A percentile compares a stretch with the other conserved stretches of the same genome.
Evolutionary conservation across 2,329 filamentous ascomycete genomes (phyloP).

Genomic region (Exophiala spinifera): DNA sequence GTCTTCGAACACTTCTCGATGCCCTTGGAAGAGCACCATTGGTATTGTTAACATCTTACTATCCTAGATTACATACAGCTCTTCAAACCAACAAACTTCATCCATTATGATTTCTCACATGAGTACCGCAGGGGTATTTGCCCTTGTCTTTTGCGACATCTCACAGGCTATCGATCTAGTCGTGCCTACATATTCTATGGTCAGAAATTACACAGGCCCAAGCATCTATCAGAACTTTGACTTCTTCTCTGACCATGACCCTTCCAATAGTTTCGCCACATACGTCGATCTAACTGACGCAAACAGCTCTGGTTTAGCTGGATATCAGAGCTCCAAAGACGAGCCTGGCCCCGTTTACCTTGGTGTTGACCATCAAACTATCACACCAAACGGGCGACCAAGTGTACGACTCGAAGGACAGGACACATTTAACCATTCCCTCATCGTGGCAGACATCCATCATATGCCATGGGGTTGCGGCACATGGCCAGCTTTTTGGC

Average conservation of each 20-base stretch:
- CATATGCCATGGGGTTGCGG: constrained; percentile 50
- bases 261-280: constrained; percentile 50
- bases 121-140: too few species aligned
- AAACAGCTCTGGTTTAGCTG: constrained; percentile 33
- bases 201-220: constrained; percentile 41
- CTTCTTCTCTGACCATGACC: constrained; percentile 47
- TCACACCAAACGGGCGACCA: constrained; percentile 35
- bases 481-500: constrained; percentile 51
- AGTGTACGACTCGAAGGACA: constrained; percentile 46
- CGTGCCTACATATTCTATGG: background rate
- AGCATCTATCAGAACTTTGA: constrained; percentile 50
- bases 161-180: too few species aligned
- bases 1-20: too few species aligned
- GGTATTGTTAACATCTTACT: too few species aligned
- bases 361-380: constrained; percentile 44
- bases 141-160: too few species aligned
- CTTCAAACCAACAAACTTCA: too few species aligned
- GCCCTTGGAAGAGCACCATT: too few species aligned
- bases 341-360: constrained; percentile 36
- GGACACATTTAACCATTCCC: constrained; percentile 43
- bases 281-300: constrained; percentile 44
- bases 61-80: too few species aligned
- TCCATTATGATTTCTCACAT: too few species aligned
- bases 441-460: constrained; percentile 46
- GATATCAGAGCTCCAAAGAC: constrained; percentile 31